Evolutionary conservation across 148 eudicot genomes (phyloP).

Genomic region (Chenopodium berlandieri): DNA sequence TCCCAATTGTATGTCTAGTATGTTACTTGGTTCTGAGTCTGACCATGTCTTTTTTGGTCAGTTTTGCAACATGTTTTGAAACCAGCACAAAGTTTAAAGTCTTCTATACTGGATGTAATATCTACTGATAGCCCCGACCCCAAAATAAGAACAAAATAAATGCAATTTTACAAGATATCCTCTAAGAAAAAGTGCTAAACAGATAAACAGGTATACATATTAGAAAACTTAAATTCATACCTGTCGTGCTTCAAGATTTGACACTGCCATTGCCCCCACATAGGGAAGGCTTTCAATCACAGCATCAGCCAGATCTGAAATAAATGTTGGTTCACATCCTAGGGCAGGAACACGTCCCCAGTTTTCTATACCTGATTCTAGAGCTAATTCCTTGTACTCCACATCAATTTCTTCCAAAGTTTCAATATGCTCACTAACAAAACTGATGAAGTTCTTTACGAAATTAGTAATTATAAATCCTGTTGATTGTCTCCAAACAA

Average conservation of each 20-base stretch:
- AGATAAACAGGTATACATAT: not conserved
- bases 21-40: not conserved
- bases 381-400: conserved; percentile 90
- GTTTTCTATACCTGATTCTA: conserved; percentile 80
- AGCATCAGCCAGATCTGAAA: conserved; percentile 91
- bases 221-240: conserved; percentile 26
- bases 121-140: not conserved
- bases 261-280: conserved; percentile 99
- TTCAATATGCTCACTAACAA: conserved; percentile 98
- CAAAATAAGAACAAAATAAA: not conserved
- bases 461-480: not conserved
- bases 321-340: conserved; percentile 84
- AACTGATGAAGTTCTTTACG: conserved; percentile 41
- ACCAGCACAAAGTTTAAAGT: not conserved
- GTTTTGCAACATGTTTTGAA: not conserved
- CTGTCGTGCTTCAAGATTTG: conserved; percentile 97
- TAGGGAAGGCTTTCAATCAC: conserved; percentile 99
- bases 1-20: not conserved
- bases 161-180: not conserved
- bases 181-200: not conserved
- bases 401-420: conserved; percentile 97
- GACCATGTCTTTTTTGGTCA: not conserved
- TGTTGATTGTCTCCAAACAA: conserved; percentile 3
- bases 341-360: conserved; percentile 99
- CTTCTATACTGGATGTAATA: not conserved